Percentiles rank a stretch among this genome's conserved stretches.
Evolutionary conservation across 2,329 filamentous ascomycete genomes (phyloP).

Genomic region (Didymella keratinophila): DNA sequence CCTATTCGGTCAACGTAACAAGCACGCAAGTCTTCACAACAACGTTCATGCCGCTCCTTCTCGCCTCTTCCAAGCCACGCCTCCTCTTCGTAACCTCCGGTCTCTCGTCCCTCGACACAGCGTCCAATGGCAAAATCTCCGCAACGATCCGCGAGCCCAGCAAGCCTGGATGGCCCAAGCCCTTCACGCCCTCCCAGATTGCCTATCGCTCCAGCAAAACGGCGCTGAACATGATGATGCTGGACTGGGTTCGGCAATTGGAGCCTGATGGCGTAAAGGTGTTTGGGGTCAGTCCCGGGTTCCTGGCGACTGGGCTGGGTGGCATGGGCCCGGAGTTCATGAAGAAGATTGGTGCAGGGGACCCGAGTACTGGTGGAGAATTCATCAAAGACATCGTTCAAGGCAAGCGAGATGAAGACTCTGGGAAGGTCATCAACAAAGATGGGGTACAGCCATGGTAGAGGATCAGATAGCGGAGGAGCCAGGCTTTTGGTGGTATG

Average conservation of each 20-base stretch:
- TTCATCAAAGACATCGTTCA: constrained; percentile 52
- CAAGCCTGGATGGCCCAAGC: constrained; percentile 59
- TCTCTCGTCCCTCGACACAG: not conserved
- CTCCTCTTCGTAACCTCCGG: constrained; percentile 8
- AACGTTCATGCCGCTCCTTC: constrained; percentile 3
- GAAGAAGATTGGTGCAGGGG: constrained; percentile 50
- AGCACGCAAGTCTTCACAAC: constrained; percentile 6
- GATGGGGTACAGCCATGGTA: constrained; percentile 41
- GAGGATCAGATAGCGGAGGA: too few species aligned
- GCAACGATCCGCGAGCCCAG: constrained; percentile 7
- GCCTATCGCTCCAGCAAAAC: constrained; percentile 56
- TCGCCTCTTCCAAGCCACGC: not conserved
- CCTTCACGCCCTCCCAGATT: constrained; percentile 29
- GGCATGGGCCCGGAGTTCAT: constrained; percentile 44
- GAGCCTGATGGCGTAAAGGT: constrained; percentile 59
- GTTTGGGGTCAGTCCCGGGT: constrained; percentile 56
- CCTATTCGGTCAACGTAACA: constrained; percentile 7
- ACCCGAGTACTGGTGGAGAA: constrained; percentile 48
- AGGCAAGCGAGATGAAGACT: constrained; percentile 51
- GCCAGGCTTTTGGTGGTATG: too few species aligned
- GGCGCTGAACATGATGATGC: constrained; percentile 60
- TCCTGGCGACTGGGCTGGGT: constrained; percentile 56
- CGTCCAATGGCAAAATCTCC: not conserved
- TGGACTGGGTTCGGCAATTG: constrained; percentile 56
- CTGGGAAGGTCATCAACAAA: constrained; percentile 48